These are phyloP conservation scores for Gynochthodes officinalis DNA, from an alignment of 257 asterid genomes.

Conservation along the genomic window DNA sequence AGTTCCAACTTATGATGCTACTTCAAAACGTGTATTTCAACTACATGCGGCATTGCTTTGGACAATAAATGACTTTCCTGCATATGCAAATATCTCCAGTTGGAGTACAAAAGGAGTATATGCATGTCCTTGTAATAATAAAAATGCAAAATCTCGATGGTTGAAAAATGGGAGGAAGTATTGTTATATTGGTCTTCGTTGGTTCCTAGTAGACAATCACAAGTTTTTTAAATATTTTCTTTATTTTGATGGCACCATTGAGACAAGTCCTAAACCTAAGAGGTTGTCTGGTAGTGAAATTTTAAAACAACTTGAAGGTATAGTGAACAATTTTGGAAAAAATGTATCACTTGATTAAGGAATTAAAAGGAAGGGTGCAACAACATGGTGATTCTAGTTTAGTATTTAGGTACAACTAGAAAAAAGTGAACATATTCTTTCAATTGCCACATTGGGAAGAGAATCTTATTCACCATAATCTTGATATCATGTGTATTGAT, in stretches of 20 bases:
- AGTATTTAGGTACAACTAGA: not conserved
- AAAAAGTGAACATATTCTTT: not conserved
- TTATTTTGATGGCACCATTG: not conserved
- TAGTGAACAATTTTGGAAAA: too few species aligned
- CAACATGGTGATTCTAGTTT: not conserved
- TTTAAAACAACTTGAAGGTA: too few species aligned
- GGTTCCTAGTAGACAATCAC: not conserved
- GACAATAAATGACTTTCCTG: not conserved
- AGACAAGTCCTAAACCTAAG: not conserved
- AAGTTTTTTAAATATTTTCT: not conserved
- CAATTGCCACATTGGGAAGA: not conserved
- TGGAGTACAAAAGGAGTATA: constrained; percentile 5
- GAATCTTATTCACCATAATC: not conserved
- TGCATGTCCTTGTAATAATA: not conserved
- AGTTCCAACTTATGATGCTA: not conserved
- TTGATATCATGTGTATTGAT: not conserved
- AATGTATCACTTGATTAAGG: too few species aligned
- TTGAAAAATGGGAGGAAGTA: too few species aligned
- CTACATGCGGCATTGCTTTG: not conserved
- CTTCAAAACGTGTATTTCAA: not conserved
- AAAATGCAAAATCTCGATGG: too few species aligned
- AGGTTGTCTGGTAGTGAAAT: not conserved
- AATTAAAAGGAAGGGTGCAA: too few species aligned
- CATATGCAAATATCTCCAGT: not conserved
- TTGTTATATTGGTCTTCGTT: too few species aligned